These are phyloP conservation scores for Cercophora samala DNA, from an alignment of 495 filamentous ascomycete genomes.

Conservation along the genomic window DNA sequence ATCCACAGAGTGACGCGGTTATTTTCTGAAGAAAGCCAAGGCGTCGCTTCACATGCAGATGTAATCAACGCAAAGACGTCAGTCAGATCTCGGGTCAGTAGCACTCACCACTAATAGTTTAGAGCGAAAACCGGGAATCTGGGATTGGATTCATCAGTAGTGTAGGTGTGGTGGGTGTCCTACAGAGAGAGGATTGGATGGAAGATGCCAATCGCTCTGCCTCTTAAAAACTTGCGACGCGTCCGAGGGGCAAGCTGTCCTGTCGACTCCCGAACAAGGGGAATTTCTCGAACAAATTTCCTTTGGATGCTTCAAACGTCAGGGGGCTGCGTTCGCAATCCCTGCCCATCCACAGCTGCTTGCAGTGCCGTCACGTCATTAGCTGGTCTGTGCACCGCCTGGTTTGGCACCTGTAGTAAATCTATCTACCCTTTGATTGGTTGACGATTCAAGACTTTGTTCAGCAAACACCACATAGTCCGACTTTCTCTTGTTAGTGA, in stretches of 20 bases:
- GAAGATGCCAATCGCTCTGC: background rate
- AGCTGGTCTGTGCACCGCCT: background rate
- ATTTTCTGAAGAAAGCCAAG: background rate
- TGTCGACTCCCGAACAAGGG: background rate
- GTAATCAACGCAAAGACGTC: background rate
- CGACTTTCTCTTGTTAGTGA: background rate
- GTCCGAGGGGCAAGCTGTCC: conserved; percentile 6
- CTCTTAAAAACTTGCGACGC: background rate
- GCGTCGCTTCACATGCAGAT: background rate
- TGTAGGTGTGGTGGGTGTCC: too few relatives aligned
- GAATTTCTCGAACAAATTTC: conserved; percentile 7
- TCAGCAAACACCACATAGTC: background rate
- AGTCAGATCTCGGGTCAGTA: background rate
- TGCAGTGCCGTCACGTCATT: conserved; percentile 7
- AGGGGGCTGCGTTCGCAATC: background rate
- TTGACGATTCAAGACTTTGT: background rate
- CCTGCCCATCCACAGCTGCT: background rate
- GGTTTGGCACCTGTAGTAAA: background rate
- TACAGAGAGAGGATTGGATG: too few relatives aligned
- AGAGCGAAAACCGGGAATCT: background rate
- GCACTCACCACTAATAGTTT: background rate
- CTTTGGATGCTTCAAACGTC: background rate
- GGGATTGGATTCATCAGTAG: background rate
- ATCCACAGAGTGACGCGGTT: background rate
- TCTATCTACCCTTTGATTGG: background rate